Evolutionary conservation across 768 basidiomycete genomes (phyloP), one percentile per base, ranked within the genome.

Genomic region (Pleurotus salmoneostramineus): DNA sequence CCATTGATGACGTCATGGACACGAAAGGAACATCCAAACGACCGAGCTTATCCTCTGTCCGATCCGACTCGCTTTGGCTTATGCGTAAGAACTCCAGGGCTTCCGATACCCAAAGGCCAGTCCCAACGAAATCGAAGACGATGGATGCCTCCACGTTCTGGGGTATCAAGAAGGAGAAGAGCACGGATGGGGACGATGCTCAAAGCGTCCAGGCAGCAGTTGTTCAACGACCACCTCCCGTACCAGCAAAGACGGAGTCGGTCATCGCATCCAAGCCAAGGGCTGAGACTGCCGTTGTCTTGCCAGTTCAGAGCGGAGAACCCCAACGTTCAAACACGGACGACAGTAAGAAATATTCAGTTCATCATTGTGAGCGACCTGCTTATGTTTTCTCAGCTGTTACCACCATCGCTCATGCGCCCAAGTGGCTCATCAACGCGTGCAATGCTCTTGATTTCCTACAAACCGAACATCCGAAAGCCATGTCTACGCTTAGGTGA

Each of bases 391-490:
- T 34, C 58, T 15, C 58, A 70, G 70, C 66, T 7, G 71, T 73
- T 4, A 72, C 74, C n/a, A 75, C 73, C 3, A 74, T 82, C 6
- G 74, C 81, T 12, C 81, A 88, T 58, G 89, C 84, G 8, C 89
- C 89, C 0, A 72, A 83, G 0, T 92, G 89, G 89, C 78, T 92
- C 14, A 66, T 92, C 57, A 91, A 90, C 64, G 89, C 90, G 1
- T 85, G 85, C 63, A 83, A 77, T 49, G 89, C 90, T 7, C 78
- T 92, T 59, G 88, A 90, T 56, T 88, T 80, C 71, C 81, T 92
- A 55, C 83, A 83, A 7, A 80, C 76, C 59, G 90, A 91, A 63
- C 89, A 92, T 63, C 90, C 90, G 7, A 86, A 86, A 66, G 82
- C 76, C 47, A 77, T 46, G 56, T 36, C 56, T 31, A 56, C 46